Base-by-base conservation (phyloP, 2,329 filamentous ascomycete species). In the Neopestalotiopsis rosae region DNA sequence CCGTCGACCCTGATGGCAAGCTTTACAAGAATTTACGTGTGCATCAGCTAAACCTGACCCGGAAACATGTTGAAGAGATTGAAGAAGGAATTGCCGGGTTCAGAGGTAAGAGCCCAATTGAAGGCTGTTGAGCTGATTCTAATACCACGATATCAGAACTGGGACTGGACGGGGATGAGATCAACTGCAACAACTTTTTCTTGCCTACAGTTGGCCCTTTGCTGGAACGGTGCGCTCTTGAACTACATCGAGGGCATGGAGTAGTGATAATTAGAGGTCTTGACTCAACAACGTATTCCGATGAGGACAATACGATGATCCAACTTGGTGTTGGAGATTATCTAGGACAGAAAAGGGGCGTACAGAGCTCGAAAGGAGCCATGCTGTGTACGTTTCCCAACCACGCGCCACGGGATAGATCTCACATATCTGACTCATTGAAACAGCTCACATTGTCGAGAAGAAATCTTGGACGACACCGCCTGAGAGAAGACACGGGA, bases 271-370 rank as follows among this genome's bases (percentile, higher is more conserved):
- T 91, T 52, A 83, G 84, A 5, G 89, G 89, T 3, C 78, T 91
- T 1, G 81, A 85, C 14, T 80, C 84, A 0, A 73, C 78, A 2
- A 78, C 76, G 1, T 86, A 87, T 75, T 82, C 83, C 2, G 78
- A 82, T 30, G 85, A 89, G 70, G 87, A 91, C 65, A 87, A 86
- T 66, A 77, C 87, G 17, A 81, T 84, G 5, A 79, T 90, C 58
- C 90, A 88, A 72, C 81, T 89, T 4, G 89, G 87, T 0, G 77
- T 91, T 12, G 82, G 88, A 1, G 85, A 83, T 67, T 84, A 90
- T 72, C 82, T 91, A 64, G 89, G 85, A 1, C 81, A 86, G 49
- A 81, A 85, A 61, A 82, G 88, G 52, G 87, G 87, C 2, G 71
- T 84, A 2, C 87, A 89, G 68, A 83, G 83, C 67, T 79, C 79